phyloP scores from a whole-genome alignment of 75 land plant species.

The Cunninghamia lanceolata region DNA sequence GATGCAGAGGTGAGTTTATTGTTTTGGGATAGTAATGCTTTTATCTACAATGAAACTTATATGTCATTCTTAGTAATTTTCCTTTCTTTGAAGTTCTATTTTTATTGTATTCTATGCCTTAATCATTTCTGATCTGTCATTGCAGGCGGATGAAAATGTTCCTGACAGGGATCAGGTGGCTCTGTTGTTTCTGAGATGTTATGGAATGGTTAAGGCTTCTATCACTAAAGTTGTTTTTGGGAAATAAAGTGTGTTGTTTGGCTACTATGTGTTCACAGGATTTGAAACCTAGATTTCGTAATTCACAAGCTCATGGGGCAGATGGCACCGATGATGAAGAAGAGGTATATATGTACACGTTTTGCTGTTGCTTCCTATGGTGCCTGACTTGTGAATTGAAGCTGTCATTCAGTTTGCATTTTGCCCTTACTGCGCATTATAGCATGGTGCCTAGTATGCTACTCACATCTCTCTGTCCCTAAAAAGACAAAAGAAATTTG shows the following conservation, averaged over 20 bases:
- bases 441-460: not conserved
- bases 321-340: constrained; percentile 70
- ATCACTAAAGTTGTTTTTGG: not conserved
- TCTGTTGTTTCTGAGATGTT: constrained; percentile 4
- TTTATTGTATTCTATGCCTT: not conserved
- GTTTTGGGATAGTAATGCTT: not conserved
- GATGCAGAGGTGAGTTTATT: constrained; percentile 73
- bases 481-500: not conserved
- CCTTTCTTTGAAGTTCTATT: not conserved
- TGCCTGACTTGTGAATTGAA: not conserved
- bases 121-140: not conserved
- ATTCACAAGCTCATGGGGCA: constrained; percentile 82
- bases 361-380: not conserved
- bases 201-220: not conserved
- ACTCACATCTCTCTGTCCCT: not conserved
- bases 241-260: not conserved
- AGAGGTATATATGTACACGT: constrained; percentile 38
- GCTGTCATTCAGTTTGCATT: not conserved
- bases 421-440: not conserved
- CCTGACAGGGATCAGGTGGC: constrained; percentile 96
- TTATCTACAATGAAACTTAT: constrained; percentile 6
- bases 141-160: constrained; percentile 94
- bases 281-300: constrained; percentile 91
- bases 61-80: not conserved
- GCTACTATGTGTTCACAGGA: constrained; percentile 49